Conservation (phyloP, 352 stramenopile genomes). For the Phytophthora constricta region DNA sequence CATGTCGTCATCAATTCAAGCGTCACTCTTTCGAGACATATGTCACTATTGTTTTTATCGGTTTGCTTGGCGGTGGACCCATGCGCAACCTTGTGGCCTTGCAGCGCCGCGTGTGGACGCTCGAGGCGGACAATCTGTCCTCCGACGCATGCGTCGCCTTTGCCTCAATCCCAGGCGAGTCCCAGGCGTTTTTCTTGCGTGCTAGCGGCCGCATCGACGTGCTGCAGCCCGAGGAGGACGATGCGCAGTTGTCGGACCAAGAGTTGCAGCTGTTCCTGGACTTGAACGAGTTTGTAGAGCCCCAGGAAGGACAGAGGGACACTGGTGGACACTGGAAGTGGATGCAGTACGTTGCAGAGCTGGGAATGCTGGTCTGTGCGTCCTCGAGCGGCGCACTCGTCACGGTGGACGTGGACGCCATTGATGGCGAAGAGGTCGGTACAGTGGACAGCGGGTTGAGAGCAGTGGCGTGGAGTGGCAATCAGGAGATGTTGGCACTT, state of each 20-base stretch:
- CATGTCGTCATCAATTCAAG: no score
- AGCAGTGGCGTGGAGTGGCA: slow-evolving; percentile 68
- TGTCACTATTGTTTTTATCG: no score
- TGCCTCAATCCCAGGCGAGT: slow-evolving; percentile 43
- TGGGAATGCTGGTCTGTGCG: slow-evolving; percentile 65
- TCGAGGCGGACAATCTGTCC: slow-evolving; percentile 19
- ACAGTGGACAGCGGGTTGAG: slow-evolving; percentile 66
- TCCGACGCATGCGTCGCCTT: slow-evolving; percentile 30
- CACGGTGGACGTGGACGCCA: slow-evolving; percentile 55
- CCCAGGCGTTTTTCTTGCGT: slow-evolving; percentile 44
- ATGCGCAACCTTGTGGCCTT: slow-evolving; percentile 74
- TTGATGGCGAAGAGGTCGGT: slow-evolving; percentile 69
- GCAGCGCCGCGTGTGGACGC: slow-evolving; percentile 50
- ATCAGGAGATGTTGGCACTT: slow-evolving; percentile 74
- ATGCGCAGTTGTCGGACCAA: slow-evolving; percentile 17
- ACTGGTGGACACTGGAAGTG: slow-evolving; percentile 48
- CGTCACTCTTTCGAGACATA: not conserved
- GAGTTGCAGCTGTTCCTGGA: slow-evolving; percentile 32
- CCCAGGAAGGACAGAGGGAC: slow-evolving; percentile 3
- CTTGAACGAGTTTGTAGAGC: slow-evolving; percentile 39
- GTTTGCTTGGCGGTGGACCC: slow-evolving; percentile 19
- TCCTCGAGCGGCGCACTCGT: slow-evolving; percentile 55
- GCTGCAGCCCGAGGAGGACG: slow-evolving; percentile 36
- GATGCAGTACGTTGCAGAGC: slow-evolving; percentile 68
- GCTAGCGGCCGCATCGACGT: slow-evolving; percentile 39